Evolutionary conservation across 495 filamentous ascomycete genomes (phyloP), one percentile per base, ranked within the genome.

Genomic region (Neurospora sp.): DNA sequence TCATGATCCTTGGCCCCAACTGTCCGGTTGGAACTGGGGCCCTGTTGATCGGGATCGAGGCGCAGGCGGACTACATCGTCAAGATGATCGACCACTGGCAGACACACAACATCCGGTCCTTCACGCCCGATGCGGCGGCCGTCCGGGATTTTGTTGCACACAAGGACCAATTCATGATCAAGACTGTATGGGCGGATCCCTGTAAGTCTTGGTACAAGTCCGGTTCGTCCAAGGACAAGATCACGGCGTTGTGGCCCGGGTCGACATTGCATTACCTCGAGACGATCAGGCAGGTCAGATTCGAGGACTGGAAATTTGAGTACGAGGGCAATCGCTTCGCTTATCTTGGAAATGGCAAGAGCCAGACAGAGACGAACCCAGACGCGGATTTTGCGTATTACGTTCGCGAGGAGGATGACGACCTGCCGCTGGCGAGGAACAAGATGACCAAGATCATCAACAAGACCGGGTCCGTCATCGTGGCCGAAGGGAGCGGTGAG

Each of bases 131-230:
- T 72, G 74, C 77, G 49, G 75, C 78, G 8, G 82, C 80, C 0
- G 79, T 86, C 37, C 73, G 81, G n/a, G 83, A 84, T 35, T 88
- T 85, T 60, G 78, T 83, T 3, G 74, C 76, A 18, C 84, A 84
- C 75, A 78, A 77, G 14, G 80, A 85, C 31, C 78, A 85, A 42
- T 81, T 86, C 41, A 80, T 86, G 73, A 83, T 82, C 74, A 79
- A 78, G 9, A 79, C 84, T 2, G 84, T 84, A n/a, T 88, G 86
- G 86, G 77, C 80, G 0, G 83, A 82, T 38, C 74, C 77, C 1
- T 87, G 86, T 74, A 77, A 78, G 37, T 85, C 83, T 37, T 88
- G 86, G 86, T 88, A 86, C 70, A 88, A 87, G 78, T 78, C 80
- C 11, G 77, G 79, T 16, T 81, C 70, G 5, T 76, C 78, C 0